Base-by-base conservation (phyloP, 2,329 filamentous ascomycete genomes). In the Alternaria brassicae region DNA sequence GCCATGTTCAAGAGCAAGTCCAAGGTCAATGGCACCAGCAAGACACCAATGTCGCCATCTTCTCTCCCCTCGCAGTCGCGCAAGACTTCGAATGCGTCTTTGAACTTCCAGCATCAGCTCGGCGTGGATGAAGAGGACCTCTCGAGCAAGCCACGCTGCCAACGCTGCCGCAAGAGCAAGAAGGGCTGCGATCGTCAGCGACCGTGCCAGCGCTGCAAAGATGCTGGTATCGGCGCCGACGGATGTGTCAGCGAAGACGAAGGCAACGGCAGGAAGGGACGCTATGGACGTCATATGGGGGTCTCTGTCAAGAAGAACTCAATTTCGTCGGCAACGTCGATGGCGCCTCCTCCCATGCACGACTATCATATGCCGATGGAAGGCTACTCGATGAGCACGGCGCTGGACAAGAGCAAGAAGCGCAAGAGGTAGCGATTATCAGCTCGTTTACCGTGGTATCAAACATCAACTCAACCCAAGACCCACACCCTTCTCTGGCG, bases 161-260 rank as follows among this genome's bases (percentile, higher is more conserved):
- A 99, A 78, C 91, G 95, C 58, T 99, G 95, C 84, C 91, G 95
- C 72, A 99, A 99, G 87, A 98, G 94, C 82, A 99, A 99, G 85
- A 99, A 99, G 81, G 95, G 95, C 12, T 99, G 95, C 76, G 95
- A 99, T 81, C 90, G 95, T 58, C 95, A 98, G 80, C 89, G 95
- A 37, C 95, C 95, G 27, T 99, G 95, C 74, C 92, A 93, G 56
- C 88, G 95, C 64, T 99, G 95, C 87, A 92, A 93, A 77, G 95
- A 99, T 80, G 95, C 95, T 41, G 95, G 95, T 19, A 92, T 99
- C 70, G 91, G 91, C 57, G 88, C 92, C 60, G 95, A 98, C 68
- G 92, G 94, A 65, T 99, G 95, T 79, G 88, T 99, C 79, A 97
- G 93, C 78, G 95, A 99, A 79, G 95, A 99, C 71, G 95, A 99